Evolutionary conservation across 1,139 yeast genomes (phyloP).

Genomic region (Magnusiomyces tetraspermus): DNA sequence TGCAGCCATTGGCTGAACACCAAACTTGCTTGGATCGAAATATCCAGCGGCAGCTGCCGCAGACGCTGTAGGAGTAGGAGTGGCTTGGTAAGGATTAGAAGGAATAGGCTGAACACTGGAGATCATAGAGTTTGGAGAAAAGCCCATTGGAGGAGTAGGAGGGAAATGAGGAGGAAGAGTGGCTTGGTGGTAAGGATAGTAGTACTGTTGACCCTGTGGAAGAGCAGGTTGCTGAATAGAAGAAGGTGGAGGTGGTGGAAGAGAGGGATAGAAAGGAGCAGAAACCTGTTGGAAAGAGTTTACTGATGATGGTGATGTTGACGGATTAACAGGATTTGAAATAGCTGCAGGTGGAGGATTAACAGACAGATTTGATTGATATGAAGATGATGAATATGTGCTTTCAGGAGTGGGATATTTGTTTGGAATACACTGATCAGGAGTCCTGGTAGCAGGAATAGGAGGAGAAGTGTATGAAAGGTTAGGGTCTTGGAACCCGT

Average conservation of each 20-base stretch:
- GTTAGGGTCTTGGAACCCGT: neutral
- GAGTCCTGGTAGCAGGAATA: neutral
- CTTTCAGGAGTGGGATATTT: neutral
- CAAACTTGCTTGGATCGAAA: neutral
- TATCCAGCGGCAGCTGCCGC: neutral
- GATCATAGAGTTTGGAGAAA: neutral
- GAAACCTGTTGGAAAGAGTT: neutral
- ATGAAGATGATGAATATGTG: too few relatives aligned
- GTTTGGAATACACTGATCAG: neutral
- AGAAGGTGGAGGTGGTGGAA: neutral
- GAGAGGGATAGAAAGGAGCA: neutral
- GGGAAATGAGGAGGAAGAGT: neutral
- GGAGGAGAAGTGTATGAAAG: neutral
- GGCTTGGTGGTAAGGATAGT: neutral
- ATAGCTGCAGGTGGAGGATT: too few relatives aligned
- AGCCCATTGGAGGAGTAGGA: constrained; percentile 5
- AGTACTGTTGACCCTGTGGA: neutral
- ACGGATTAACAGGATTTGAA: too few relatives aligned
- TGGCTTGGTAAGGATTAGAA: neutral
- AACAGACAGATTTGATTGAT: too few relatives aligned
- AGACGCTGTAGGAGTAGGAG: neutral
- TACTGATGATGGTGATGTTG: too few relatives aligned
- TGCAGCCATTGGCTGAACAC: neutral
- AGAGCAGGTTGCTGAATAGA: neutral
- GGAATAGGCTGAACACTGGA: neutral